A percentile compares a stretch with the other conserved stretches of the same genome.
These are phyloP conservation scores for Yarrowia galli DNA, from an alignment of 1,139 yeast species.

Conservation along the genomic window DNA sequence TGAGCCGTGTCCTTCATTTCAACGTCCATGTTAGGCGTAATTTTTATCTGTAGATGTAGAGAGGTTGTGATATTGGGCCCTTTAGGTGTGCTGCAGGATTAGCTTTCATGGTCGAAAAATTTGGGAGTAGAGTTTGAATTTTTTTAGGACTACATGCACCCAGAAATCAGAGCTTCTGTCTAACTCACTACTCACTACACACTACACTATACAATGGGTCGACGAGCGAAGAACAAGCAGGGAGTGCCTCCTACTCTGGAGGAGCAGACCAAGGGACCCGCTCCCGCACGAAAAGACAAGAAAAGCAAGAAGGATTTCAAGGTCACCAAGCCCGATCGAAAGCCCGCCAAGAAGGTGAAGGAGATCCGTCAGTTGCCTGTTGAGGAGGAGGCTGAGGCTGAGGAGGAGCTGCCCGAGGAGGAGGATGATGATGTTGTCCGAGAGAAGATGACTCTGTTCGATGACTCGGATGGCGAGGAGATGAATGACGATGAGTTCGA, in stretches of 20 bases:
- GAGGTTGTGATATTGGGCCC: constrained; percentile 5
- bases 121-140: constrained; percentile 35
- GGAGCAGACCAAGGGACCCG: constrained; percentile 56
- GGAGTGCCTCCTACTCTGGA: constrained; percentile 88
- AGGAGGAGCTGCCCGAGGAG: constrained; percentile 47
- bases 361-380: constrained; percentile 44
- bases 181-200: constrained; percentile 6
- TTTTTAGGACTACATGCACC: constrained; percentile 34
- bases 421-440: constrained; percentile 74
- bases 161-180: background rate
- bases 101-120: constrained; percentile 30
- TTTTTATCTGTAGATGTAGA: background rate
- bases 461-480: constrained; percentile 80
- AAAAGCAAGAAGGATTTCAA: constrained; percentile 38
- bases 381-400: constrained; percentile 52
- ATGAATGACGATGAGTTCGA: constrained; percentile 56
- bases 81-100: constrained; percentile 23
- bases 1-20: constrained; percentile 25
- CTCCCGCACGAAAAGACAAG: constrained; percentile 54
- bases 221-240: constrained; percentile 90
- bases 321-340: constrained; percentile 45
- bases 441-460: constrained; percentile 79
- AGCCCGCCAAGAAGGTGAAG: constrained; percentile 48
- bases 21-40: background rate
- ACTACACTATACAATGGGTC: constrained; percentile 66